These are phyloP conservation scores for Globisporangium mamillatum DNA, from an alignment of 352 stramenopile genomes.

Conservation along the genomic window DNA sequence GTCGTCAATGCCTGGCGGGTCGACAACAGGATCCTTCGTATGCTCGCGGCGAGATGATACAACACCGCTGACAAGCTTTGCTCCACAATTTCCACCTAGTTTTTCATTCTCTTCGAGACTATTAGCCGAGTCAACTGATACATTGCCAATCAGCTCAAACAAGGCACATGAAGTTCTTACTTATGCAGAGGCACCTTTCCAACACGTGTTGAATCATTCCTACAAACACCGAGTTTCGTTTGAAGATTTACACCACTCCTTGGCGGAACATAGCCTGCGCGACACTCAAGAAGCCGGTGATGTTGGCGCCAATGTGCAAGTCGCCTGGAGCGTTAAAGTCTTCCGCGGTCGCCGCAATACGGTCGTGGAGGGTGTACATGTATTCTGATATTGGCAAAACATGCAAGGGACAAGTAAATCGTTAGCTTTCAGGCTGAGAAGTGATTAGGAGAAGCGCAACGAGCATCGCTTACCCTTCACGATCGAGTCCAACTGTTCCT, in stretches of 20 bases:
- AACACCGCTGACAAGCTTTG: neutral
- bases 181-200: neutral
- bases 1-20: neutral
- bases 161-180: neutral
- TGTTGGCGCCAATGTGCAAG: slow-evolving; percentile 92
- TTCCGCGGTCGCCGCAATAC: slow-evolving; percentile 59
- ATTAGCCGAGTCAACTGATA: neutral
- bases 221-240: slow-evolving; percentile 6
- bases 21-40: neutral
- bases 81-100: neutral
- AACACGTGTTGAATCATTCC: neutral
- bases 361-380: slow-evolving; percentile 74
- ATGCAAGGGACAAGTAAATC: slow-evolving; percentile 11
- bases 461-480: slow-evolving; percentile 48
- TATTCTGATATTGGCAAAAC: slow-evolving; percentile 43
- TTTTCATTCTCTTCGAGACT: neutral
- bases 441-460: neutral
- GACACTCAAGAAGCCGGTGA: slow-evolving; percentile 96
- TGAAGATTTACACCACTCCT: slow-evolving; percentile 90
- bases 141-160: neutral
- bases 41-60: neutral
- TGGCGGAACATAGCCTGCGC: slow-evolving; percentile 97
- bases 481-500: slow-evolving; percentile 64
- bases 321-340: slow-evolving; percentile 80
- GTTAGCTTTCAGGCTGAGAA: neutral